Base-by-base conservation (phyloP, 1,284 basidiomycete genomes). In the Leccinum subatratum region DNA sequence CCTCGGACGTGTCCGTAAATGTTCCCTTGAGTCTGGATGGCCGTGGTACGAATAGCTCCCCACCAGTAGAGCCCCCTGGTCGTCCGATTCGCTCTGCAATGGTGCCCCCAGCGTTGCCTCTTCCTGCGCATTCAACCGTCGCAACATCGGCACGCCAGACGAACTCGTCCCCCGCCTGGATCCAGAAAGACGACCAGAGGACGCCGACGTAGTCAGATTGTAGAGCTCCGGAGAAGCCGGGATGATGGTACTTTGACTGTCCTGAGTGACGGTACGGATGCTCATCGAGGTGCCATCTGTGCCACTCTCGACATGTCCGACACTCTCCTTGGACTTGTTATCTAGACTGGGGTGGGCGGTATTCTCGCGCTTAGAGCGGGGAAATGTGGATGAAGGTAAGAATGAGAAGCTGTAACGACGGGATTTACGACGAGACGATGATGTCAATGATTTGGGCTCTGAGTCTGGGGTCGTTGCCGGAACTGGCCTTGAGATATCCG, bases 351-450 rank as follows among this genome's bases (percentile, higher is more conserved):
- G 9, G 45, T 66, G 57, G 12, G 45, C 14, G 1, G 66, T 62
- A 18, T 71, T 74, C n/a, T 66, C 68, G 34, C 64, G 75, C 16
- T 68, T 74, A 30, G 64, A 37, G 20, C 64, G 72, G 11, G 63
- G 57, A 48, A 77, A 68, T n/a, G 67, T 22, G 34, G 72, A 25
- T 1, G 75, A 48, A 1, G 73, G n/a, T 4, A 77, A 45, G 6
- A 77, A 74, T 7, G 72, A 74, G 65, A 75, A 77, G 3, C 72
- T 77, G 34, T 64, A 69, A 61, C 76, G 63, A 20, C 66, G 74
- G 12, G 60, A 3, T 64, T 64, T 73, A 14, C 65, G 70, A 62
- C 63, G 59, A 16, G 65, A 18, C 1, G 59, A 6, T 1, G 62
- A 56, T 18, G 65, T 6, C 8, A 28, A 7, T 7, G 59, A 25